Conservation (phyloP, 1,139 yeast genomes). For the Blastobotrys illinoisensis region DNA sequence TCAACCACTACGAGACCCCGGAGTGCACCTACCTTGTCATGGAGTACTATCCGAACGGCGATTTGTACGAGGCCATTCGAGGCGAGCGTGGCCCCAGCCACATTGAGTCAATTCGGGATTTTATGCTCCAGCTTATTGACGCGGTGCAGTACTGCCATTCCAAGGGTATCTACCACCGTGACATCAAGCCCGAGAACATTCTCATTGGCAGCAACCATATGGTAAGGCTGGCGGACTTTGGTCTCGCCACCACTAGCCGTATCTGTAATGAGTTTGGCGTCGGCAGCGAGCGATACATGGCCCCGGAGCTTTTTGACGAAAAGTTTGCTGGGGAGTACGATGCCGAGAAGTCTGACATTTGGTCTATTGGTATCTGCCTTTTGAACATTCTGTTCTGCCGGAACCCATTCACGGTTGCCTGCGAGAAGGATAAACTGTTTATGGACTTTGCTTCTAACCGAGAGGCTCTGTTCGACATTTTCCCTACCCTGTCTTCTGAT, state of each 20-base stretch:
- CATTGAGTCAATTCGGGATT: constrained; percentile 62
- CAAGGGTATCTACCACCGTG: constrained; percentile 73
- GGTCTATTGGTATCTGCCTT: constrained; percentile 84
- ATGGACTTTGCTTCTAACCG: constrained; percentile 82
- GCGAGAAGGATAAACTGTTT: constrained; percentile 78
- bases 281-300: constrained; percentile 95
- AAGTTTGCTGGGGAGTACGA: constrained; percentile 58
- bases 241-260: constrained; percentile 68
- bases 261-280: constrained; percentile 77
- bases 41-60: constrained; percentile 90
- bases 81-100: constrained; percentile 65
- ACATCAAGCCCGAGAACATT: constrained; percentile 86
- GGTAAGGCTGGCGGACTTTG: constrained; percentile 87
- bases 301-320: constrained; percentile 71
- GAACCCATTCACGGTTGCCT: constrained; percentile 82
- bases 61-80: constrained; percentile 86
- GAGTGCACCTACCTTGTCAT: constrained; percentile 52
- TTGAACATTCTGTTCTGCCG: constrained; percentile 83
- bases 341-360: constrained; percentile 82
- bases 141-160: constrained; percentile 76
- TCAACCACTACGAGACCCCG: constrained; percentile 68
- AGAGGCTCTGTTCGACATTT: constrained; percentile 87
- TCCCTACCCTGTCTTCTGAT: constrained; percentile 84
- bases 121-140: constrained; percentile 67
- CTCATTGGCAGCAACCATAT: constrained; percentile 63